phyloP scores from a whole-genome alignment of 2,329 filamentous ascomycete genomes.

The Boeremia lycopersici region DNA sequence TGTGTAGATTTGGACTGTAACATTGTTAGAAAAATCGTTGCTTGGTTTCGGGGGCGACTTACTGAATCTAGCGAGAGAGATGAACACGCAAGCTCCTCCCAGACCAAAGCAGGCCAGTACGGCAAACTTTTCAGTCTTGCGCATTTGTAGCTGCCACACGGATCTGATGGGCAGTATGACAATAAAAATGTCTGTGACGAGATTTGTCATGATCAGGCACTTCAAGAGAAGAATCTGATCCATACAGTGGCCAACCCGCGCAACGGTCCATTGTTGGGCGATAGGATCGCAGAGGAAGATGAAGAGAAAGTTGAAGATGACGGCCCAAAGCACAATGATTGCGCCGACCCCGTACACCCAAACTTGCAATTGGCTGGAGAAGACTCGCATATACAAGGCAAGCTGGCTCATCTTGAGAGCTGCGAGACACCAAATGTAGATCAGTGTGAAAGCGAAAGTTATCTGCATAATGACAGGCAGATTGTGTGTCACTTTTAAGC shows the following conservation, averaged over 20 bases:
- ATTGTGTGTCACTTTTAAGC: constrained; percentile 20
- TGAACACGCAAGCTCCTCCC: constrained; percentile 24
- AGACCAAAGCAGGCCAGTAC: constrained; percentile 29
- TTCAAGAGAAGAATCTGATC: constrained; percentile 29
- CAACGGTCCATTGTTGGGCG: constrained; percentile 29
- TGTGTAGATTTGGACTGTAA: constrained; percentile 17
- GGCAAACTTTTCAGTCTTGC: constrained; percentile 31
- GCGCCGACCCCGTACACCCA: constrained; percentile 22
- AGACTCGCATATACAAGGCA: constrained; percentile 27
- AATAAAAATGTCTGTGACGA: constrained; percentile 25
- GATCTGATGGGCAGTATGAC: constrained; percentile 21
- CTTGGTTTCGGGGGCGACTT: background rate
- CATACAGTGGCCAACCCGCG: constrained; percentile 29
- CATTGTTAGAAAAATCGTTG: background rate
- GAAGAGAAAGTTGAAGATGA: constrained; percentile 31
- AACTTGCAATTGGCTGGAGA: constrained; percentile 17
- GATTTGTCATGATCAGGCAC: constrained; percentile 25
- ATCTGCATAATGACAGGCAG: constrained; percentile 30
- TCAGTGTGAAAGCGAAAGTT: constrained; percentile 28
- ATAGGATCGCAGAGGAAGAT: constrained; percentile 33
- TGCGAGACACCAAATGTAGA: constrained; percentile 30
- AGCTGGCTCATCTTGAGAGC: constrained; percentile 30
- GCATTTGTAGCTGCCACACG: constrained; percentile 30
- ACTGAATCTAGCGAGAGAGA: constrained; percentile 30
- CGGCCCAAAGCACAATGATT: constrained; percentile 26